Evolutionary conservation across 345 rosid genomes (phyloP).

Genomic region (Cardamine resedifolia): DNA sequence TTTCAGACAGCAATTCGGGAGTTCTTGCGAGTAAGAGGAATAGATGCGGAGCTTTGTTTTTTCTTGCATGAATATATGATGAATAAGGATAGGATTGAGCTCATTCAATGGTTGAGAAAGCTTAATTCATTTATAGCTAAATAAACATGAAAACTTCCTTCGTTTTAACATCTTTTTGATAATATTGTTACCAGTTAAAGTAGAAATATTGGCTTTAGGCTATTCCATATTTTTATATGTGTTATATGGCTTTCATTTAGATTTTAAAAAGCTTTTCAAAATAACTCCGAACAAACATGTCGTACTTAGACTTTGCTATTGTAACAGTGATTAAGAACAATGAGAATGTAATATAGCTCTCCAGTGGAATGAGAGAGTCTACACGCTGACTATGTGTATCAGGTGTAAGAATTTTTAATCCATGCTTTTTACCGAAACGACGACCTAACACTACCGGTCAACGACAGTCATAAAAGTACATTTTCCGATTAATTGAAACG

Average conservation of each 20-base stretch:
- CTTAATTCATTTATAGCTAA: constrained; percentile 49
- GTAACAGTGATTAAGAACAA: background rate
- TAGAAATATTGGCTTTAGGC: background rate
- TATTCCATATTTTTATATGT: background rate
- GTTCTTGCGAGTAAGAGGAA: constrained; percentile 64
- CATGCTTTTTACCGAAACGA: background rate
- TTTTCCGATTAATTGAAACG: background rate
- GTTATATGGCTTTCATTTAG: too few relatives aligned
- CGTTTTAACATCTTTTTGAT: background rate
- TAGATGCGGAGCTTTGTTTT: constrained; percentile 52
- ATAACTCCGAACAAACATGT: background rate
- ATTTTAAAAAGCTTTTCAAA: background rate
- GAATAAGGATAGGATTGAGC: constrained; percentile 77
- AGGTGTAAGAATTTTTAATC: background rate
- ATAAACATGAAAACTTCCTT: constrained; percentile 11
- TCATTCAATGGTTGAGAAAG: constrained; percentile 59
- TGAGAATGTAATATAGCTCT: background rate
- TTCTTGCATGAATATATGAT: constrained; percentile 72
- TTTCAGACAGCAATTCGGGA: constrained; percentile 46
- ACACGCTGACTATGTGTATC: background rate
- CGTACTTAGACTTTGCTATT: background rate
- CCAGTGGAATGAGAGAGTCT: background rate
- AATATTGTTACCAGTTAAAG: background rate
- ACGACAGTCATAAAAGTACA: background rate
- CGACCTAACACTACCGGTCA: background rate